Percentiles rank a stretch among this genome's conserved stretches.
phyloP scores from a whole-genome alignment of 2,329 filamentous ascomycete genomes.

The Xylariaceae sp. region DNA sequence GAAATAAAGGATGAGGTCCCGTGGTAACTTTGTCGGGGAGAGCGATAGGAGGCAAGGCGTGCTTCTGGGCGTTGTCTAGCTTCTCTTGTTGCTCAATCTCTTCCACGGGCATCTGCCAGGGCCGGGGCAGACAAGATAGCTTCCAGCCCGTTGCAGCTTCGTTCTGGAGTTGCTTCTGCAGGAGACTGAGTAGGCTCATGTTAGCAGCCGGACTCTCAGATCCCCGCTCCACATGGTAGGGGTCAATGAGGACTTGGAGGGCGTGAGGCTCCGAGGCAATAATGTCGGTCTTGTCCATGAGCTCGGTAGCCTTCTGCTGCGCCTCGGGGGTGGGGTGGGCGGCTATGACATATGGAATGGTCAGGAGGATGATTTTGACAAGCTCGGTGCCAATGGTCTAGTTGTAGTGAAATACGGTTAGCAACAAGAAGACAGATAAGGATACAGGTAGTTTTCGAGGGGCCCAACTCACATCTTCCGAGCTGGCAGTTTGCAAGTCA shows the following conservation, averaged over 20 bases:
- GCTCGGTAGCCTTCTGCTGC: slow-evolving; percentile 67
- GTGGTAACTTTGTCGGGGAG: slow-evolving; percentile 73
- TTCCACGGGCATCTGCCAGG: slow-evolving; percentile 61
- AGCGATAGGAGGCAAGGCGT: slow-evolving; percentile 69
- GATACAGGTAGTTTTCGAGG: neutral
- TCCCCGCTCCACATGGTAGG: slow-evolving; percentile 65
- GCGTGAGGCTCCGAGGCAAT: slow-evolving; percentile 86
- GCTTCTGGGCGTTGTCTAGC: slow-evolving; percentile 61
- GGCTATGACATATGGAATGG: slow-evolving; percentile 84
- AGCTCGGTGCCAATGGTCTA: slow-evolving; percentile 75
- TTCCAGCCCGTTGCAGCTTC: slow-evolving; percentile 75
- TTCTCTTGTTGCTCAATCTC: slow-evolving; percentile 59
- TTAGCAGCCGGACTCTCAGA: slow-evolving; percentile 60
- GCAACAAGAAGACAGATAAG: slow-evolving; percentile 1
- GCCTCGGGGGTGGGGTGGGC: slow-evolving; percentile 62
- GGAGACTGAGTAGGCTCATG: slow-evolving; percentile 68
- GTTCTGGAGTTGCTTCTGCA: slow-evolving; percentile 79
- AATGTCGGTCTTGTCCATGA: slow-evolving; percentile 92
- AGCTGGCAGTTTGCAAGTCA: slow-evolving; percentile 86
- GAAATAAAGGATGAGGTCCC: slow-evolving; percentile 75
- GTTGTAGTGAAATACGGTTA: slow-evolving; percentile 1
- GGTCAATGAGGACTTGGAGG: slow-evolving; percentile 80
- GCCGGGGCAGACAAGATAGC: slow-evolving; percentile 63
- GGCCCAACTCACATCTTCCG: slow-evolving; percentile 74
- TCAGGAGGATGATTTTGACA: slow-evolving; percentile 93